These are phyloP conservation scores for Suillus sp. DNA, from an alignment of 768 basidiomycete genomes.

Conservation along the genomic window DNA sequence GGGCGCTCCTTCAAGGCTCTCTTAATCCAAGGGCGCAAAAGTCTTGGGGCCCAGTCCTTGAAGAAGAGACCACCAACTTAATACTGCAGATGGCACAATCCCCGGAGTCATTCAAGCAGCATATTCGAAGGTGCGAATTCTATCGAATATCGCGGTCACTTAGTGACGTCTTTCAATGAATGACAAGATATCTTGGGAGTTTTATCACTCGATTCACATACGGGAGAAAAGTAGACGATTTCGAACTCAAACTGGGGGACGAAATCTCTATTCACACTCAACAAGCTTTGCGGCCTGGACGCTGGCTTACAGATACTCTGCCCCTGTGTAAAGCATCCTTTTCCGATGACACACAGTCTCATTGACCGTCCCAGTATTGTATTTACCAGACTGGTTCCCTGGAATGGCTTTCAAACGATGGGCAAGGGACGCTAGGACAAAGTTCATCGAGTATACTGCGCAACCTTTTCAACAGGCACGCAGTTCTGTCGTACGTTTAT, in stretches of 20 bases:
- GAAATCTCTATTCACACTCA: background rate
- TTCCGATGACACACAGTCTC: background rate
- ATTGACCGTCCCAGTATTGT: background rate
- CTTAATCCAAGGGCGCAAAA: background rate
- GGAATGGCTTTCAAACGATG: background rate
- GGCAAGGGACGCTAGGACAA: background rate
- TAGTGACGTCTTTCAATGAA: background rate
- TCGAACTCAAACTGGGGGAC: background rate
- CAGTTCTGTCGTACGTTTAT: background rate
- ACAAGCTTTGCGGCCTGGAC: background rate
- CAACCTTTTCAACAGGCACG: background rate
- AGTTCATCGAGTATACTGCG: background rate
- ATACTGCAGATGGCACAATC: background rate
- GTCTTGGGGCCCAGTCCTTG: background rate
- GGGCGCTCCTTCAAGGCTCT: background rate
- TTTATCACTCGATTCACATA: background rate
- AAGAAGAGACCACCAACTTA: background rate
- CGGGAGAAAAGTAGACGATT: background rate
- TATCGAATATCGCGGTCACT: background rate
- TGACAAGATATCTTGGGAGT: background rate
- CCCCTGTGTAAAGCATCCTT: background rate
- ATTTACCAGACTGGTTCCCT: slow-evolving; percentile 1
- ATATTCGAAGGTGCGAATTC: background rate
- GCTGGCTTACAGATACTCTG: background rate
- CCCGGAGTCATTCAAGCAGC: background rate